Conservation (phyloP, 164 flowering plant species). For the Akebia trifoliata region DNA sequence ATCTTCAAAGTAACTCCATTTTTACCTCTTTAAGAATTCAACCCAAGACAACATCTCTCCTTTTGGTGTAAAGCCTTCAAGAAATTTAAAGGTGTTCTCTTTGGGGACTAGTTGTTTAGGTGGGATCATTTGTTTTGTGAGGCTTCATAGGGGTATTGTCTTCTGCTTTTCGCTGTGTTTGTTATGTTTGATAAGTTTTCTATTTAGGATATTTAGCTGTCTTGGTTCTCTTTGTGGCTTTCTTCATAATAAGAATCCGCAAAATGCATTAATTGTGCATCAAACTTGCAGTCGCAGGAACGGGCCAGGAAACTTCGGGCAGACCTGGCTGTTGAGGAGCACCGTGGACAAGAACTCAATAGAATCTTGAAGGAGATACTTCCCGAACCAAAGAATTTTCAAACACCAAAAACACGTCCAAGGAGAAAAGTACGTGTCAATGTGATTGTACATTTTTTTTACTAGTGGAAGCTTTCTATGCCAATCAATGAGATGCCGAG, state of each 20-base stretch:
- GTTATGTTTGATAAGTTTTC: too few species aligned
- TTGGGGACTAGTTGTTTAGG: too few species aligned
- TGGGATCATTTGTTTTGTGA: too few species aligned
- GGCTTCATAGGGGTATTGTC: too few species aligned
- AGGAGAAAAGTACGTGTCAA: constrained; percentile 54
- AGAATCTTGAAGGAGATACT: constrained; percentile 66
- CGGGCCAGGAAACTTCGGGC: constrained; percentile 68
- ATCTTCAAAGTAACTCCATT: not conserved
- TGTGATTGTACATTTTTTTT: constrained; percentile 3
- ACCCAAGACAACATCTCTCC: too few species aligned
- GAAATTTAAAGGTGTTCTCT: too few species aligned
- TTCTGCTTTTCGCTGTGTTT: too few species aligned
- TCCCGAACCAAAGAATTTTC: constrained; percentile 49
- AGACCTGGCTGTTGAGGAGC: constrained; percentile 79
- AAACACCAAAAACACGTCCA: constrained; percentile 36
- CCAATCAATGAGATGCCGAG: not conserved
- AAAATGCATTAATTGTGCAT: not conserved
- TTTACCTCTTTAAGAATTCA: not conserved
- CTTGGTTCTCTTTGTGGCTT: not conserved
- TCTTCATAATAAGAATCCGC: not conserved
- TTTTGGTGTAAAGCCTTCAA: too few species aligned
- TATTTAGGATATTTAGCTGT: too few species aligned
- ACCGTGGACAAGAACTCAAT: constrained; percentile 59
- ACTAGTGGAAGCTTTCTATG: constrained; percentile 2
- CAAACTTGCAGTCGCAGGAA: constrained; percentile 59